A percentile compares a stretch with the other conserved stretches of the same genome.
phyloP scores from a whole-genome alignment of 257 asterid genomes.

The Solanum chiquidenum region DNA sequence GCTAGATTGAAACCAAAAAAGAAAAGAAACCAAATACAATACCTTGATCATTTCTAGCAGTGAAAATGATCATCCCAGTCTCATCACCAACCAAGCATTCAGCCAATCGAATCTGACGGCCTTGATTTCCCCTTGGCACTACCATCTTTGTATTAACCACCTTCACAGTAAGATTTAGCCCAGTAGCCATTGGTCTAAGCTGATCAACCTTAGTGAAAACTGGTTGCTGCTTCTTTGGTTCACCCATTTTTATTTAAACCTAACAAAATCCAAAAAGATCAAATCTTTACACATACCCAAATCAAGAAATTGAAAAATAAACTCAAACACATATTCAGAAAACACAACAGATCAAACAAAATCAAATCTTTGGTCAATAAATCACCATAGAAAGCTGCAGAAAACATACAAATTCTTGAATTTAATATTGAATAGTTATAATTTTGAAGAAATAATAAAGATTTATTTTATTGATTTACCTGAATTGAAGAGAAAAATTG shows the following conservation, averaged over 20 bases:
- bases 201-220: conserved; percentile 62
- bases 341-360: not conserved
- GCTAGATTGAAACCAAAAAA: not conserved
- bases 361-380: not conserved
- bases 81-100: conserved; percentile 42
- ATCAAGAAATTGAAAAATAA: not conserved
- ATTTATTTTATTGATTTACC: not conserved
- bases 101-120: conserved; percentile 25
- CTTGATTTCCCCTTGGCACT: conserved; percentile 19
- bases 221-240: conserved; percentile 58
- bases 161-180: conserved; percentile 28
- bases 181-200: conserved; percentile 47
- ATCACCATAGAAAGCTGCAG: not conserved
- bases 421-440: not conserved
- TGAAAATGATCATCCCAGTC: conserved; percentile 28
- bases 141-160: conserved; percentile 19
- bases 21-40: not conserved
- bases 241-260: conserved; percentile 43
- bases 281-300: not conserved
- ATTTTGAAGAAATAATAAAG: not conserved
- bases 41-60: conserved; percentile 40
- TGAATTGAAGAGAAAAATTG: not conserved
- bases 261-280: not conserved
- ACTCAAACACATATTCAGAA: not conserved
- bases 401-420: not conserved